Base-by-base conservation (phyloP, 2,329 filamentous ascomycete species). In the Xylariaceae sp. region DNA sequence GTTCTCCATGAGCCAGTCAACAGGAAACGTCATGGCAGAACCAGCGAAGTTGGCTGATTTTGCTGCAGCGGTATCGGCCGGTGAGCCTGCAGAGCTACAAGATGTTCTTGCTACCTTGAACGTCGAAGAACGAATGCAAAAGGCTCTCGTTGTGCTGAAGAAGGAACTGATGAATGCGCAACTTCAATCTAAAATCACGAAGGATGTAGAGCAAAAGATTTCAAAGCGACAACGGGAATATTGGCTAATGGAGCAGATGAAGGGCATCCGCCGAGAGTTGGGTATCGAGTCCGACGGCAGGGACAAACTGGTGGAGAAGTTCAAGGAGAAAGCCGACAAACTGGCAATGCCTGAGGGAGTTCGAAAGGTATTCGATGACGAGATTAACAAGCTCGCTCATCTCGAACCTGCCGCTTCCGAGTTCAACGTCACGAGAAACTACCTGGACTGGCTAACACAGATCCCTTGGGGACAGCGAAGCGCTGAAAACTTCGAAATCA, bases 191-290 rank as follows among this genome's bases (percentile, higher is more conserved):
- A 99, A 98, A 80, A 98, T 99, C 56, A 91, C 90, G 56, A 97
- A 97, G 76, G 95, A 99, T 70, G 96, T 99, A 18, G 95, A 98
- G 73, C 91, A 86, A 70, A 97, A 96, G 76, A 98, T 99, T 51
- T 93, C 93, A 67, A 98, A 99, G 77, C 88, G 93, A 26, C 95
- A 99, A 73, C 87, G 95, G 50, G 95, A 99, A 71, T 99, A 98
- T 77, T 98, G 92, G 90, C 79, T 99, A 45, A 96, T 96, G 91
- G 95, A 99, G 75, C 96, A 99, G 74, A 96, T 99, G 93, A 98
- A 98, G 79, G 95, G 93, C 21, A 99, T 99, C 70, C 89, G 91
- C 56, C 85, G 95, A 56, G 95, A 99, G 75, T 85, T 99, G 47
- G 95, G 96, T 20, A 91, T 99, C 50, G 96, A 99, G 73, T 96